Evolutionary conservation across 73 alveolate species (phyloP), one percentile per base, ranked within the genome.

Genomic region (Halteria grandinella): DNA sequence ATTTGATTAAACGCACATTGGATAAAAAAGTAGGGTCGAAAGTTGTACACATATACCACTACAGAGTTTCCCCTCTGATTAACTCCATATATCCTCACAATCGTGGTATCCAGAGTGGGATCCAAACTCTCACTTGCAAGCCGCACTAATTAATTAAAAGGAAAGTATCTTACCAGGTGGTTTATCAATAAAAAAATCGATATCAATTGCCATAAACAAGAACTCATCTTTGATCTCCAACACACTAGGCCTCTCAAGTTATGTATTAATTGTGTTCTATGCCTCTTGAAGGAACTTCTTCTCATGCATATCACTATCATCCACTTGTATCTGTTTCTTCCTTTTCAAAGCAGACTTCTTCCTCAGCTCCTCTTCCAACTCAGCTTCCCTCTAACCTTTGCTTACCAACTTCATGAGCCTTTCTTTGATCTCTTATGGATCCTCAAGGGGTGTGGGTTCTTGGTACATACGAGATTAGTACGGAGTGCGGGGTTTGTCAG

Each of bases 11-110:
- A 33, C 14, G 98, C 97, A 34, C 86, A 80, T 75, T 76, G 79
- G 10, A 92, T 97, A 79, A 90, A 98, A 87, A 98, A 94, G 79
- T 96, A 98, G 17, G 99, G 98, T 73, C 82, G 88, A 75, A 98
- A 97, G 49, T 93, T 89, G 74, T 84, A 93, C 51, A 98, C 90
- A 66, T 93, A 93, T 43, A 94, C 97, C 75, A 97, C 57, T 10
- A 97, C 98, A 36, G 99, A 93, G 83, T 95, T 93, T 55, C 98
- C 98, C 31, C 94, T 95, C 52, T 79, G 92, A 20, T 96, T 98
- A 14, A 98, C 98, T 28, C 99, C 99, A 83, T 87, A 95, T 80
- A 96, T 84, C 80, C 99, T 79, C 28, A 94, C 66, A 33, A 91
- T 81, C 18, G 98, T 86, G n/a, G 86, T 69, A 37, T 91, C 93